Evolutionary conservation across 139 green algal genomes (phyloP), one percentile per base, ranked within the genome.

Genomic region (Cymbomonas tetramitiformis): DNA sequence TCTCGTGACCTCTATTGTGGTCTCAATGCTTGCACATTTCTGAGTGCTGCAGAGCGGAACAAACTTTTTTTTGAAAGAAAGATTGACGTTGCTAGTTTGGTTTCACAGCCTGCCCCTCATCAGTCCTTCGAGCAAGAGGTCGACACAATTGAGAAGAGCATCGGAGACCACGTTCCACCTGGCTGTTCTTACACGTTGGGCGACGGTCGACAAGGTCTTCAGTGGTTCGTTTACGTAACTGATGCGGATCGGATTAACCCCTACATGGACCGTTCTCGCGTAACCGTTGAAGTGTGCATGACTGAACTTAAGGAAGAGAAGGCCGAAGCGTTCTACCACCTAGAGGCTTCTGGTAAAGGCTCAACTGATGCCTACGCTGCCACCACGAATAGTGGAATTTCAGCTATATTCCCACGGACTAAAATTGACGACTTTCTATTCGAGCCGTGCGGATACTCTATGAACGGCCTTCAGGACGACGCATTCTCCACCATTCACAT

Each of bases 361-460:
- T 67, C 36, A 25, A 30, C 6, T n/a, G n/a, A 28, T 26, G 38
- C 77, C 6, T 89, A 76, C 0, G 28, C 46, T 0, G 48, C 70
- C 55, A 86, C 72, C 0, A 63, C 61, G 51, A 21, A 38, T 6
- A 56, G 48, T 5, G 81, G 81, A 25, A 91, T 97, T 31, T 51
- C 51, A 0, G 62, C 47, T 4, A 67, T 97, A 15, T 69, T 94
- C 47, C 85, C 82, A 2, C 33, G 48, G 10, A 80, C 81, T 0
- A 46, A 77, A 18, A 87, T 97, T 30, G 91, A 99, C 64, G 91
- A 94, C 69, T 96, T 93, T 55, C 78, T 95, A 6, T 99, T 99
- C 69, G 88, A 97, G 70, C 92, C 92, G 5, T 97, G 89, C 72
- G 91, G 92, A 38, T 99, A 97, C 84, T 88, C 73, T 41, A 95